Conservation (phyloP, 768 basidiomycete genomes). For the Podaxis pistillaris region DNA sequence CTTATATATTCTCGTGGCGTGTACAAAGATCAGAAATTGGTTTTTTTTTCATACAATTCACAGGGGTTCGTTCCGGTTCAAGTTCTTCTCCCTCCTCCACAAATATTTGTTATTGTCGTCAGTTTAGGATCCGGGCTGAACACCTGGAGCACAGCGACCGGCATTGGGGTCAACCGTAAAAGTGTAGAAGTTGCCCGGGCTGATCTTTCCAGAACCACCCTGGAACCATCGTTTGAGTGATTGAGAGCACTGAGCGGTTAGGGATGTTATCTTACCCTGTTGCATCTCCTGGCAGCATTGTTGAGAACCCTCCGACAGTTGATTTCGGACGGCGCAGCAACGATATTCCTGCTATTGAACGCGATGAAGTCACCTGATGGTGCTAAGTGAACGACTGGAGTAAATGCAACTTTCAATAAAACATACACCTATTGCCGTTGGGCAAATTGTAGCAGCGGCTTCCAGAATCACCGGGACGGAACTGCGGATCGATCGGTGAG, state of each 20-base stretch:
- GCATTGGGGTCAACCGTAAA: background rate
- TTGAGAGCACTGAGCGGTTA: background rate
- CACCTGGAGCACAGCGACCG: background rate
- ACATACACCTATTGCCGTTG: background rate
- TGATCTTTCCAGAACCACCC: background rate
- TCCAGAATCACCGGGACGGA: background rate
- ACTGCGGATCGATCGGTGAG: background rate
- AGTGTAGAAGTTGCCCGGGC: background rate
- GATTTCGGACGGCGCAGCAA: background rate
- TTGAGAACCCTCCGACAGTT: background rate
- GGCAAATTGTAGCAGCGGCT: slow-evolving; percentile 5
- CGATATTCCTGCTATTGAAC: background rate
- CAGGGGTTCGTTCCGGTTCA: too few relatives aligned
- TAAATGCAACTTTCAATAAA: background rate
- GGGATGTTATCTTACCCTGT: background rate
- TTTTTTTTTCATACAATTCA: background rate
- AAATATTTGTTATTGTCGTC: background rate
- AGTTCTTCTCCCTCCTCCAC: too few relatives aligned
- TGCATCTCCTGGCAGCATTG: background rate
- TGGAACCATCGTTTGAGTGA: background rate
- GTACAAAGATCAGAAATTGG: too few relatives aligned
- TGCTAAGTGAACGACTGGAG: background rate
- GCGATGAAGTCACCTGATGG: background rate
- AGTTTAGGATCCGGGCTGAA: background rate
- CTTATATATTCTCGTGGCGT: too few relatives aligned